Conservation (phyloP, 352 stramenopile genomes). For the Phytophthora sansomeana region DNA sequence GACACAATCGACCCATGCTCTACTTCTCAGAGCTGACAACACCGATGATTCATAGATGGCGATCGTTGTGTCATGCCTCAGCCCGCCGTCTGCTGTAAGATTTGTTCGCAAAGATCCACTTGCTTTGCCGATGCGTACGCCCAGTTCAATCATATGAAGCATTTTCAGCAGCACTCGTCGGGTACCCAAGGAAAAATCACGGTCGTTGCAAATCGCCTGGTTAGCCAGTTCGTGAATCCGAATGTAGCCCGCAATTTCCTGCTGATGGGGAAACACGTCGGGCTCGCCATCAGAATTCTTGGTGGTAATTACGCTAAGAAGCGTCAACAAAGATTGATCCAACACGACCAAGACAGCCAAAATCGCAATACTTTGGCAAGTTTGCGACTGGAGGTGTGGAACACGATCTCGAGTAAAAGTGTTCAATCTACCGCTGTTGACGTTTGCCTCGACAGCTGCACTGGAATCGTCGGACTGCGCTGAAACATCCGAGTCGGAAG, state of each 20-base stretch:
- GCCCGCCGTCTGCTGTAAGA: background rate
- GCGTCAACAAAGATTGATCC: conserved; percentile 46
- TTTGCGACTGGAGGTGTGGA: conserved; percentile 47
- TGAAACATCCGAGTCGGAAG: conserved; percentile 25
- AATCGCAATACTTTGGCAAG: conserved; percentile 45
- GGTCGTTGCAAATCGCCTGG: conserved; percentile 38
- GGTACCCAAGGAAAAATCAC: conserved; percentile 46
- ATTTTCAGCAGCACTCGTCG: conserved; percentile 52
- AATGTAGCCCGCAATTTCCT: conserved; percentile 44
- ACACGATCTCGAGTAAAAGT: conserved; percentile 24
- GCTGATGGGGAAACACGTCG: conserved; percentile 29
- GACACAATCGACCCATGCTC: conserved; percentile 49
- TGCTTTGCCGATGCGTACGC: conserved; percentile 52
- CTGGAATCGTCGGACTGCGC: conserved; percentile 16
- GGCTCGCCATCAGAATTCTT: conserved; percentile 14
- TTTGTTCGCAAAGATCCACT: conserved; percentile 35
- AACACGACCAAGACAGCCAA: conserved; percentile 44
- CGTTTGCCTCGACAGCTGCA: conserved; percentile 1
- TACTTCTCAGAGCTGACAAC: conserved; percentile 23
- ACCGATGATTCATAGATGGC: conserved; percentile 40
- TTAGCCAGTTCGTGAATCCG: conserved; percentile 44
- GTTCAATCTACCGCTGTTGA: background rate
- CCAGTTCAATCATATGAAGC: conserved; percentile 55
- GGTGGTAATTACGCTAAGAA: conserved; percentile 31
- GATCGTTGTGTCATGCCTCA: conserved; percentile 10